Evolutionary conservation across 768 basidiomycete genomes (phyloP).

Genomic region (Rhodotorula sphaerocarpa): DNA sequence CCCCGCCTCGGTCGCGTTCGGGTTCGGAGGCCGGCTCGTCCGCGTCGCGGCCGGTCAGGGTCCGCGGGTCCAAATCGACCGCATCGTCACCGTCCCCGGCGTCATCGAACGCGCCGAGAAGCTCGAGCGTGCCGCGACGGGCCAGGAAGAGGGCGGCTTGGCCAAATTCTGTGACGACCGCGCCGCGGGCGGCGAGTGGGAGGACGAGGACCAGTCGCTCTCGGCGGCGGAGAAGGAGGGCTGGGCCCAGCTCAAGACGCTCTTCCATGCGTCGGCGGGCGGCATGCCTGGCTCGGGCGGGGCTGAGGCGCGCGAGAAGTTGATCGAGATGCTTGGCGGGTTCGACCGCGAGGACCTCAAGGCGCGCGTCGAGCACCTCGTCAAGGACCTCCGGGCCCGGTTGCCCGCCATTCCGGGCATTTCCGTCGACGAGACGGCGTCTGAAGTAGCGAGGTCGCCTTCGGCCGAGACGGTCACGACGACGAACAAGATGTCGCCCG

Average conservation of each 20-base stretch:
- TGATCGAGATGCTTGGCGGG: conserved; percentile 70
- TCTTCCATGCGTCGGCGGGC: conserved; percentile 74
- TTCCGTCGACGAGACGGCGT: conserved; percentile 20
- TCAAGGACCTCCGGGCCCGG: conserved; percentile 59
- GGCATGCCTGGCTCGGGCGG: background rate
- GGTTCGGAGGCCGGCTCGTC: conserved; percentile 82
- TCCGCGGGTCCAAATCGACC: conserved; percentile 52
- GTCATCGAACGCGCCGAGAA: conserved; percentile 66
- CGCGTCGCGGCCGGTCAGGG: conserved; percentile 48
- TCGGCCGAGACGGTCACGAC: conserved; percentile 58
- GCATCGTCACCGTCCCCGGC: conserved; percentile 63
- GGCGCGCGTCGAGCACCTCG: conserved; percentile 67
- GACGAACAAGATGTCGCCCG: conserved; percentile 45
- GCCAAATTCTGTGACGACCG: conserved; percentile 62
- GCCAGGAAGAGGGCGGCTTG: conserved; percentile 50
- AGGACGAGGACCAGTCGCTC: background rate
- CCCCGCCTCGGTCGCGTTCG: conserved; percentile 71
- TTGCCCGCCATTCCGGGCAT: conserved; percentile 46
- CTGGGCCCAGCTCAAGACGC: conserved; percentile 52
- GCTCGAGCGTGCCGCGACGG: conserved; percentile 57
- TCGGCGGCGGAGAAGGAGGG: conserved; percentile 20
- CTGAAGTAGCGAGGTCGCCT: conserved; percentile 27
- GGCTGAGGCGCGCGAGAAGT: conserved; percentile 56
- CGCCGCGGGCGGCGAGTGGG: conserved; percentile 39
- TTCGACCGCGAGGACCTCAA: conserved; percentile 83